These are phyloP conservation scores for Dictyostelium purpureum DNA, from an alignment of 78 protist species.

Conservation along the genomic window DNA sequence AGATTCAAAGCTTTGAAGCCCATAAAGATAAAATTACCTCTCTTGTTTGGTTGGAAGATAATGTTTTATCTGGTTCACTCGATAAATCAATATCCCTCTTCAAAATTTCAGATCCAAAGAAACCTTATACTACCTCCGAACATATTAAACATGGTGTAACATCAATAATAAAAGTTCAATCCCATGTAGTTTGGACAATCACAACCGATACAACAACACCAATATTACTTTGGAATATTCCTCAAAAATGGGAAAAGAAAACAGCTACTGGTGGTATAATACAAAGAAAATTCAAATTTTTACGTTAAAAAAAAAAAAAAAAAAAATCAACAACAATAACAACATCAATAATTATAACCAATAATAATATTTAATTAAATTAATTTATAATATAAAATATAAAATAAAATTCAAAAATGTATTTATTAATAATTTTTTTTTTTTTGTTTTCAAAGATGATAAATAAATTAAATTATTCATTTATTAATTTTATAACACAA, in stretches of 20 bases:
- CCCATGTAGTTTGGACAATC: constrained; percentile 62
- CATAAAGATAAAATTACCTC: constrained; percentile 52
- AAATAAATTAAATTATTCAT: too few relatives aligned
- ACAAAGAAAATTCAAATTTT: constrained; percentile 34
- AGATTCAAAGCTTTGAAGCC: constrained; percentile 19
- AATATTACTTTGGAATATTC: constrained; percentile 59
- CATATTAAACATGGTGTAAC: constrained; percentile 58
- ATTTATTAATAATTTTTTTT: too few relatives aligned
- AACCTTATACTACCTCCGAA: not conserved
- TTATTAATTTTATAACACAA: too few relatives aligned
- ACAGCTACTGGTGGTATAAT: not conserved
- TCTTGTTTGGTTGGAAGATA: constrained; percentile 38
- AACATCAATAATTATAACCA: not conserved
- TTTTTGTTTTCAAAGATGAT: too few relatives aligned
- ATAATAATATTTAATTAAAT: too few relatives aligned
- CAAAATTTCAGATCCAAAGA: constrained; percentile 13
- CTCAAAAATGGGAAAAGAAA: constrained; percentile 66
- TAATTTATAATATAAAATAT: too few relatives aligned
- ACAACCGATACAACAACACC: constrained; percentile 48
- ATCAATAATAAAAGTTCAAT: constrained; percentile 51
- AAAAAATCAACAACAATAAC: not conserved
- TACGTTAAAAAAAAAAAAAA: not conserved
- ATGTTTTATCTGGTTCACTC: constrained; percentile 14
- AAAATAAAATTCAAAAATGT: too few relatives aligned
- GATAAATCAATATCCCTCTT: constrained; percentile 29